Evolutionary conservation across 2,329 filamentous ascomycete species (phyloP).

Genomic region (Fonsecaea pugnacius): DNA sequence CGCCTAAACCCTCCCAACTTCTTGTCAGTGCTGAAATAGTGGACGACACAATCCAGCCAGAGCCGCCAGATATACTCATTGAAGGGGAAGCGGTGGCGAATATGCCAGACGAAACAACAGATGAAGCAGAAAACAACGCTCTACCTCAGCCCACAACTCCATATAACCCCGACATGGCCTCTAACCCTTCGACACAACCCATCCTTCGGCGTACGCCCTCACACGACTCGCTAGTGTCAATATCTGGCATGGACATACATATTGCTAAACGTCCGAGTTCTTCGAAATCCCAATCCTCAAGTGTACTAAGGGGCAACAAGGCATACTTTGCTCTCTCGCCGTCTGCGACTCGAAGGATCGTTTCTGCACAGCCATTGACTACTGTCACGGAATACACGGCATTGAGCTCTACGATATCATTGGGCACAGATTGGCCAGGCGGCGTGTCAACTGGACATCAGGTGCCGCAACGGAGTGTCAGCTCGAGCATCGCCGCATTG

Average conservation of each 20-base stretch:
- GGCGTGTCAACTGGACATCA: slow-evolving; percentile 4
- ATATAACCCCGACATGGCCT: slow-evolving; percentile 11
- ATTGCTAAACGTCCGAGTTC: slow-evolving; percentile 78
- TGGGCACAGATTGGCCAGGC: slow-evolving; percentile 14
- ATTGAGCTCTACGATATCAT: slow-evolving; percentile 51
- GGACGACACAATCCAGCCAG: slow-evolving; percentile 4
- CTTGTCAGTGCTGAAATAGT: slow-evolving; percentile 10
- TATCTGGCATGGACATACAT: slow-evolving; percentile 87
- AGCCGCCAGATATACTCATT: slow-evolving; percentile 8
- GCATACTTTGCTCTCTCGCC: slow-evolving; percentile 40
- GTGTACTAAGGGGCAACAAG: slow-evolving; percentile 30
- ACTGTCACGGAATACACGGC: slow-evolving; percentile 59
- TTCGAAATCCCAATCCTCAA: slow-evolving; percentile 56
- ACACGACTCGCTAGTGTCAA: slow-evolving; percentile 86
- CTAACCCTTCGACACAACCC: slow-evolving; percentile 17
- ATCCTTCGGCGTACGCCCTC: slow-evolving; percentile 69
- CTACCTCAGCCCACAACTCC: not conserved
- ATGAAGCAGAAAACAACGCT: not conserved
- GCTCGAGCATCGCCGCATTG: slow-evolving; percentile 32
- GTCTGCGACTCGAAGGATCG: slow-evolving; percentile 27
- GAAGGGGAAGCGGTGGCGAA: not conserved
- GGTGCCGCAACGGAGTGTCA: slow-evolving; percentile 19
- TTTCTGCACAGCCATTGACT: slow-evolving; percentile 56
- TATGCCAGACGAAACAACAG: not conserved
- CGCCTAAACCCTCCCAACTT: slow-evolving; percentile 33